phyloP scores from a whole-genome alignment of 169 alveolate species.

The Plasmodium reichenowi region DNA sequence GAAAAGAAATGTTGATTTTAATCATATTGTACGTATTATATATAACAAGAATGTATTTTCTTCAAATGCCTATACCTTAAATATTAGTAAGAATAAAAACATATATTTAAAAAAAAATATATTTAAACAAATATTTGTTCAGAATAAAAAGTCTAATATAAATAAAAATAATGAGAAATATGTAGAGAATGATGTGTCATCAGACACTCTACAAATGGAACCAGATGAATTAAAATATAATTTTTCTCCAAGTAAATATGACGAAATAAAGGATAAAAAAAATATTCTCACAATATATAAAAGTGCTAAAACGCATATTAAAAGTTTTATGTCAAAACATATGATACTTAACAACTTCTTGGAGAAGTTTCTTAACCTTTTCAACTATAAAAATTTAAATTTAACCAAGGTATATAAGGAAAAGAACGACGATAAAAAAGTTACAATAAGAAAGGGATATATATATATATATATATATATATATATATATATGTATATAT shows the following conservation, averaged over 20 bases:
- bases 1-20: conserved; percentile 50
- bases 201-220: conserved; percentile 31
- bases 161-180: conserved; percentile 40
- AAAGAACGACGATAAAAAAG: not conserved
- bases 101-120: conserved; percentile 66
- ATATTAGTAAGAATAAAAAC: conserved; percentile 50
- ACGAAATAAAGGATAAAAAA: conserved; percentile 57
- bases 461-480: not conserved
- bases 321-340: conserved; percentile 58
- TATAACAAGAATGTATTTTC: conserved; percentile 56
- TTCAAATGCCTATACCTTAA: conserved; percentile 23
- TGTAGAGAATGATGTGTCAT: conserved; percentile 45
- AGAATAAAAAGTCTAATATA: conserved; percentile 39
- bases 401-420: conserved; percentile 39
- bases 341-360: conserved; percentile 63
- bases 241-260: conserved; percentile 54
- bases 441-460: not conserved
- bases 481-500: not conserved
- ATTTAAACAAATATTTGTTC: conserved; percentile 71
- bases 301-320: conserved; percentile 52
- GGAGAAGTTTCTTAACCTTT: conserved; percentile 59
- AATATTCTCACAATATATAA: conserved; percentile 45
- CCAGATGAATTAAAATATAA: conserved; percentile 22
- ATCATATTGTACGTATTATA: conserved; percentile 50
- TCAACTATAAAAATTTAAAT: conserved; percentile 68